phyloP scores from a whole-genome alignment of 345 rosid species.

The Lepidium africanum region DNA sequence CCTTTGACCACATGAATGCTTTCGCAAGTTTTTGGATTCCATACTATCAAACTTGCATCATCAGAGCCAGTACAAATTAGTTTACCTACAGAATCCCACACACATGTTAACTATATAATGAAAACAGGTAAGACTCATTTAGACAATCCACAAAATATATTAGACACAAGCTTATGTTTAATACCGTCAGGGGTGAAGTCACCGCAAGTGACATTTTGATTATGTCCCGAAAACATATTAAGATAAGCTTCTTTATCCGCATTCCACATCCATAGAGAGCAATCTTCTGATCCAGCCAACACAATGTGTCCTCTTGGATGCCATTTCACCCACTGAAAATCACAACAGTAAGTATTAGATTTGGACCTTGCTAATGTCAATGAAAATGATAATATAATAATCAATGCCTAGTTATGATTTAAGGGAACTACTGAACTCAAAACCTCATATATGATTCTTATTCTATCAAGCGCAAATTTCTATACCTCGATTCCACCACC shows the following conservation, averaged over 20 bases:
- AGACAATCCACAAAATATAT: background rate
- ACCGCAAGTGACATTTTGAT: conserved; percentile 68
- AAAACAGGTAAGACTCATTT: background rate
- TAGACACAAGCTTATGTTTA: background rate
- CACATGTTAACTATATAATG: background rate
- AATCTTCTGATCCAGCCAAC: conserved; percentile 84
- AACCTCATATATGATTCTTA: background rate
- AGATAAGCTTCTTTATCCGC: conserved; percentile 70
- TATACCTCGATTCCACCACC: conserved; percentile 68
- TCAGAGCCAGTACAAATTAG: conserved; percentile 84
- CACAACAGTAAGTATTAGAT: conserved; percentile 1
- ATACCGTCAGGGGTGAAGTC: conserved; percentile 95
- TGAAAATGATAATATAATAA: too few relatives aligned
- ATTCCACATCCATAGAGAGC: conserved; percentile 92
- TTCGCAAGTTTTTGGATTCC: conserved; percentile 87
- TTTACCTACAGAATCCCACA: conserved; percentile 49
- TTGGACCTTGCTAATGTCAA: background rate
- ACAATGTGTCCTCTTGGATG: conserved; percentile 89
- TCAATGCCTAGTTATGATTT: too few relatives aligned
- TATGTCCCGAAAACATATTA: conserved; percentile 76
- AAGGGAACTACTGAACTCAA: background rate
- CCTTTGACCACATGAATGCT: conserved; percentile 68
- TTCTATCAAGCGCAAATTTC: background rate
- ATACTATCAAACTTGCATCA: conserved; percentile 80
- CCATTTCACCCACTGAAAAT: conserved; percentile 87